A percentile compares a stretch with the other conserved stretches of the same genome.
phyloP scores from a whole-genome alignment of 768 basidiomycete species.

The Tricholomella constricta region DNA sequence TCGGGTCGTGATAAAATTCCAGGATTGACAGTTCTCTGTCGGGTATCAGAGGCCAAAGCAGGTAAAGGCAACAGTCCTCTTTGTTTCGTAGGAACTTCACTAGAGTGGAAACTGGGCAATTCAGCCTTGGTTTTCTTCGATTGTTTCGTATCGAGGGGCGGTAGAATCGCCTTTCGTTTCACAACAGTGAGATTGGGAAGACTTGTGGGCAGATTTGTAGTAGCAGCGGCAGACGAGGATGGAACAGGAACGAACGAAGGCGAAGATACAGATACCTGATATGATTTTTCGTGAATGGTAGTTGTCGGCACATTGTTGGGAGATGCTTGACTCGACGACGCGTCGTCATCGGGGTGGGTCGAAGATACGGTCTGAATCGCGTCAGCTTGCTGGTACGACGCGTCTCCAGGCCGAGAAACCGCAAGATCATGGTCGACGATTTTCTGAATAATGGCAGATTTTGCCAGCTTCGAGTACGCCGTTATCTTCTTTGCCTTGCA shows the following conservation, averaged over 20 bases:
- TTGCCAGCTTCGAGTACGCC: conserved; percentile 70
- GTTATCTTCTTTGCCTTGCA: conserved; percentile 64
- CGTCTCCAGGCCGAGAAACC: not conserved
- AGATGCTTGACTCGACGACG: not conserved
- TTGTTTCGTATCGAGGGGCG: not conserved
- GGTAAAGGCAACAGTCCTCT: no score
- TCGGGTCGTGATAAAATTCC: not conserved
- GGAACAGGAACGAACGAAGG: not conserved
- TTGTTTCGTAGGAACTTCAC: no score
- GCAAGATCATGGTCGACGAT: conserved; percentile 25
- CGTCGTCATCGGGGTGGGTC: not conserved
- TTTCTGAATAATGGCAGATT: conserved; percentile 57
- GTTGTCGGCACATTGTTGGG: not conserved
- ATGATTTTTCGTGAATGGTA: not conserved
- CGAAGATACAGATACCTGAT: not conserved
- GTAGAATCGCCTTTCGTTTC: not conserved
- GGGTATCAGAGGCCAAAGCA: not conserved
- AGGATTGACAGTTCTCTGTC: not conserved
- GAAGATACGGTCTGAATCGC: not conserved
- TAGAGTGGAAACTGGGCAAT: not conserved
- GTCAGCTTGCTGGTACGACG: not conserved
- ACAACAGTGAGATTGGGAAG: not conserved
- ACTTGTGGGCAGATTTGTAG: no score
- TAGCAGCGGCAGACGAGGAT: not conserved
- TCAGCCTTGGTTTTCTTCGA: not conserved